Conservation (phyloP, 1,284 basidiomycete species). For the Boletellus deceptivus region DNA sequence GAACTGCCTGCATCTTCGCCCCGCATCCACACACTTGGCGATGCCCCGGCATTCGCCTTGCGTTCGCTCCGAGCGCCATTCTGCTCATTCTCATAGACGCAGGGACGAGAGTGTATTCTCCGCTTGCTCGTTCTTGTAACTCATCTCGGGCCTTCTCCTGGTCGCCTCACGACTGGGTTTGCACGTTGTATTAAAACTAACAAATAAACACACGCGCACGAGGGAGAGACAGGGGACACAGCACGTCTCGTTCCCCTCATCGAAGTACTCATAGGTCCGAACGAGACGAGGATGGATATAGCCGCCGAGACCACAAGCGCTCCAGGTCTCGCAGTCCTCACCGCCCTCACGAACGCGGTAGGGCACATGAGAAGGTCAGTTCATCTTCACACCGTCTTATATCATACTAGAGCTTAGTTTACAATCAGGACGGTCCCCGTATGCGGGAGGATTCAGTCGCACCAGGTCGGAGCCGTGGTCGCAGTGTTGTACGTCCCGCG, state of each 20-base stretch:
- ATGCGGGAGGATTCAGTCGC: constrained; percentile 1
- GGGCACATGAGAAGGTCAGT: constrained; percentile 11
- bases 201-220: neutral
- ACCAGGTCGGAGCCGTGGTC: constrained; percentile 16
- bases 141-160: constrained; percentile 26
- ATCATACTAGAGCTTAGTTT: neutral
- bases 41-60: constrained; percentile 14
- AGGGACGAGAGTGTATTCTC: constrained; percentile 26
- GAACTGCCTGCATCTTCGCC: neutral
- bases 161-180: constrained; percentile 25
- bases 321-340: constrained; percentile 28
- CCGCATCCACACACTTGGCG: too few species aligned
- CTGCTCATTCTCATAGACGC: constrained; percentile 13
- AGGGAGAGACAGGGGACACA: constrained; percentile 19
- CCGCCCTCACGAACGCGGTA: constrained; percentile 5
- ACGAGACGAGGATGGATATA: constrained; percentile 6
- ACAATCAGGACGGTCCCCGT: constrained; percentile 12
- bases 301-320: constrained; percentile 11
- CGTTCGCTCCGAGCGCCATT: constrained; percentile 2
- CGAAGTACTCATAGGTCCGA: constrained; percentile 10
- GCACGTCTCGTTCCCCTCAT: constrained; percentile 28
- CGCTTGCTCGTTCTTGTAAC: constrained; percentile 8
- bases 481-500: constrained; percentile 30
- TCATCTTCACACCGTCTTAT: neutral
- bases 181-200: neutral